Evolutionary conservation across 75 land plant genomes (phyloP), one percentile per base, ranked within the genome.

Genomic region (Picea glauca): DNA sequence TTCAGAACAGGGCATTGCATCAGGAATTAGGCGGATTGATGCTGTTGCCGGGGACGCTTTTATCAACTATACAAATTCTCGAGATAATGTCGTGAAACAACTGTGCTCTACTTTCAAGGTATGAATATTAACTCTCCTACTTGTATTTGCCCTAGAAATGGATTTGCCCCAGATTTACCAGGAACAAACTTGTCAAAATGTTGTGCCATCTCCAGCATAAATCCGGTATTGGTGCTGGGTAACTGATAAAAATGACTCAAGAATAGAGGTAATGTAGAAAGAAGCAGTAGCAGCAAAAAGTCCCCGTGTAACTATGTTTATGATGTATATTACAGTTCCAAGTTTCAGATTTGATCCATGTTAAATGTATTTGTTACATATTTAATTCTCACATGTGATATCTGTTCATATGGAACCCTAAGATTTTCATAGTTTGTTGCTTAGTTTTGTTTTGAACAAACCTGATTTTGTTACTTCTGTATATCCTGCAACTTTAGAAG

Each of bases 41-140:
- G 99, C 99, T 73, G 99, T 96, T 56, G 98, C 93, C 74, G 99
- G 98, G 18, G 93, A 88, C 79, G 95, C 95, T 65, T 96, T 90
- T 72, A 86, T 96, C 33, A 98, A 96, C 23, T 91, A 96, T 77
- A 81, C 90, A 11, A 89, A 77, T 79, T 84, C 86, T 14, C 83
- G 95, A 79, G 98, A 96, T 80, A 84, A 57, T 68, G 77, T 90
- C 6, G 83, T 96, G 82, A 94, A 84, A 72, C 87, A 90, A 60
- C 76, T 96, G 12, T 89, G 92, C 70, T 82, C 89, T 50, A 76
- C 78, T 8, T 88, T 96, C 58, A 96, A 93, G 83, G 98, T 96
- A 91, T 74, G 8, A 50, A 63, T 35, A 61, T 80, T 5, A 31
- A 32, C 21, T 46, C 32, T 40, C 6, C 38, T 9, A 56, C 31